phyloP scores from a whole-genome alignment of 345 rosid genomes.

The Ceriops zippeliana region DNA sequence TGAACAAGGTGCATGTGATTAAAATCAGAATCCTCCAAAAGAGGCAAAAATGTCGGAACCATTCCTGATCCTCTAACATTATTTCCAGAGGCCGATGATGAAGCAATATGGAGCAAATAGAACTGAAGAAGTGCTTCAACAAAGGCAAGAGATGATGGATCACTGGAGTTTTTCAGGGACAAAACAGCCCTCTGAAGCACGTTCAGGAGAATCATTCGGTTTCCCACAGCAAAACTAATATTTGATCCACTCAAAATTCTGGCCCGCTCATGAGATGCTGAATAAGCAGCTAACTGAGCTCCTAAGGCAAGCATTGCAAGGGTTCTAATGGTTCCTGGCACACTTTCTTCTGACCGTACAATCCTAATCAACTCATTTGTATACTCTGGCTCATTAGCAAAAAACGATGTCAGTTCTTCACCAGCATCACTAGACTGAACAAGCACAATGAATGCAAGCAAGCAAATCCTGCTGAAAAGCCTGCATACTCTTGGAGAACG shows the following conservation, averaged over 20 bases:
- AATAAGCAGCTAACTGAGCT: constrained; percentile 90
- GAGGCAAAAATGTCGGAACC: constrained; percentile 92
- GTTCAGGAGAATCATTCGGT: constrained; percentile 84
- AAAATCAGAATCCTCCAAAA: constrained; percentile 81
- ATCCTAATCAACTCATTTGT: constrained; percentile 91
- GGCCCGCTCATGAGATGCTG: constrained; percentile 93
- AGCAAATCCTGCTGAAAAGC: constrained; percentile 86
- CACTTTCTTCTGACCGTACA: constrained; percentile 77
- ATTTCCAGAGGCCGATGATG: constrained; percentile 90
- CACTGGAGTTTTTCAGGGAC: constrained; percentile 71
- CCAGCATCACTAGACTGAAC: constrained; percentile 93
- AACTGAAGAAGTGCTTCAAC: constrained; percentile 95
- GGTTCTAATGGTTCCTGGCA: constrained; percentile 80
- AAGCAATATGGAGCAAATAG: constrained; percentile 89
- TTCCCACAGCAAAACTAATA: constrained; percentile 89
- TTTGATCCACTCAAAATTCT: constrained; percentile 88
- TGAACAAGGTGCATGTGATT: constrained; percentile 82
- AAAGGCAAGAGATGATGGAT: constrained; percentile 82
- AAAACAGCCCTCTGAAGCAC: constrained; percentile 93
- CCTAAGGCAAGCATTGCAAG: constrained; percentile 95
- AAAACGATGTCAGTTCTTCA: constrained; percentile 82
- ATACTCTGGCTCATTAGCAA: constrained; percentile 96
- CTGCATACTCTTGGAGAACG: constrained; percentile 80
- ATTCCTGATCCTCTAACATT: constrained; percentile 92
- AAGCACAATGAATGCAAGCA: constrained; percentile 91